phyloP scores from a whole-genome alignment of 2,329 filamentous ascomycete species.

The Thyridium curvatum region DNA sequence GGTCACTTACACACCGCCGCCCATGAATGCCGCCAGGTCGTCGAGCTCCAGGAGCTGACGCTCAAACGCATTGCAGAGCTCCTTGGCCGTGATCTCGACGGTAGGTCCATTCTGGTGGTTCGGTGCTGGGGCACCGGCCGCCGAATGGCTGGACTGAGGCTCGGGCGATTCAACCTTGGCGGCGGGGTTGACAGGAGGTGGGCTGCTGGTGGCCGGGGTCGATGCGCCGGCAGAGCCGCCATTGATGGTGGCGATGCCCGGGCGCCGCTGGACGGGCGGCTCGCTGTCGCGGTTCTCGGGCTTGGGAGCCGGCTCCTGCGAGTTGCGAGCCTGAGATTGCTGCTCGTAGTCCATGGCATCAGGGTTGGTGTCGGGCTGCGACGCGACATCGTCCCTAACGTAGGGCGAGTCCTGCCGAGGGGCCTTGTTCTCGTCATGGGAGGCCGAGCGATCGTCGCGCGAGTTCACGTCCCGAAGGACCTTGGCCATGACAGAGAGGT shows the following conservation, averaged over 20 bases:
- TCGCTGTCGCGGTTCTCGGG: conserved; percentile 45
- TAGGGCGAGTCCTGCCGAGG: conserved; percentile 26
- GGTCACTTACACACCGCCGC: conserved; percentile 45
- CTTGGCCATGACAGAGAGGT: conserved; percentile 55
- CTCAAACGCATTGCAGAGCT: conserved; percentile 54
- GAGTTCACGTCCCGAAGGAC: conserved; percentile 49
- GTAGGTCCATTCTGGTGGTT: conserved; percentile 13
- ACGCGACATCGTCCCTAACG: conserved; percentile 49
- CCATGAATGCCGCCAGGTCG: conserved; percentile 57
- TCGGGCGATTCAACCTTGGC: conserved; percentile 25
- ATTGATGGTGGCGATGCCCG: conserved; percentile 53
- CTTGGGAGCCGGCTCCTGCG: conserved; percentile 24
- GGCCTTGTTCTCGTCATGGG: conserved; percentile 27
- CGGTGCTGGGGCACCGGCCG: conserved; percentile 11
- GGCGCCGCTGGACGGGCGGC: conserved; percentile 42
- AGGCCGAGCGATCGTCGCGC: conserved; percentile 19
- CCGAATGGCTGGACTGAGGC: conserved; percentile 16
- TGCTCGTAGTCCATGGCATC: conserved; percentile 55
- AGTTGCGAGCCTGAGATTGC: conserved; percentile 21
- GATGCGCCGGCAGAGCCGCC: conserved; percentile 44
- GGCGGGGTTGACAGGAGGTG: conserved; percentile 14
- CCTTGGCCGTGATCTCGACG: conserved; percentile 51
- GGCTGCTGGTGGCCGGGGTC: conserved; percentile 41
- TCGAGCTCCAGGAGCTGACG: conserved; percentile 54
- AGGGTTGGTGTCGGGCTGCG: conserved; percentile 47